Percentiles rank a stretch among this genome's conserved stretches.
Evolutionary conservation across 352 stramenopile species (phyloP).

Genomic region (Phytophthora capsici): DNA sequence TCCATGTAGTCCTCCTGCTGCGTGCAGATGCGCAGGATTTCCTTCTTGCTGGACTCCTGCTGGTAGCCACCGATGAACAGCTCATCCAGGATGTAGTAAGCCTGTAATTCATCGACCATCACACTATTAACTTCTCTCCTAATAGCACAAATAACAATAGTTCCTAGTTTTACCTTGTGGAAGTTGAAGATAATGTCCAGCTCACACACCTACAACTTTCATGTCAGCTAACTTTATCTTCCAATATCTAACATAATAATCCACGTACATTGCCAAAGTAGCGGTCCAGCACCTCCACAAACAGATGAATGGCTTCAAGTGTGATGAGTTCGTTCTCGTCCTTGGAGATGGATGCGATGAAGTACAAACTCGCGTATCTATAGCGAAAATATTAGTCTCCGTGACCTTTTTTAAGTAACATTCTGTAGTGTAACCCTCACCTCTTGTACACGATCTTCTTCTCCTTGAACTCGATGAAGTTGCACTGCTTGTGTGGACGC

Average conservation of each 20-base stretch:
- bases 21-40: slow-evolving; percentile 89
- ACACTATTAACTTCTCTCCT: not conserved
- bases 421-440: slow-evolving; percentile 24
- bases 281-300: slow-evolving; percentile 97
- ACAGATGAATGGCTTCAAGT: slow-evolving; percentile 98
- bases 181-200: slow-evolving; percentile 99
- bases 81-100: slow-evolving; percentile 99
- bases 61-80: slow-evolving; percentile 98
- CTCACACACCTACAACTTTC: slow-evolving; percentile 77
- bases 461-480: slow-evolving; percentile 98
- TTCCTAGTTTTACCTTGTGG: slow-evolving; percentile 89
- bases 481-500: slow-evolving; percentile 84
- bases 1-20: slow-evolving; percentile 93
- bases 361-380: slow-evolving; percentile 97
- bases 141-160: slow-evolving; percentile 1
- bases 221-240: not conserved
- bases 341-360: slow-evolving; percentile 95
- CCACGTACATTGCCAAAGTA: slow-evolving; percentile 95
- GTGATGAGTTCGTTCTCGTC: slow-evolving; percentile 98
- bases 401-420: not conserved
- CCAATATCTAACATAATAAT: not conserved
- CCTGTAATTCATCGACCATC: slow-evolving; percentile 40
- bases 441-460: slow-evolving; percentile 99
- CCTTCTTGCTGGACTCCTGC: slow-evolving; percentile 95
- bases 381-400: slow-evolving; percentile 1